Base-by-base conservation (phyloP, 495 filamentous ascomycete species). In the Tirmania nivea region DNA sequence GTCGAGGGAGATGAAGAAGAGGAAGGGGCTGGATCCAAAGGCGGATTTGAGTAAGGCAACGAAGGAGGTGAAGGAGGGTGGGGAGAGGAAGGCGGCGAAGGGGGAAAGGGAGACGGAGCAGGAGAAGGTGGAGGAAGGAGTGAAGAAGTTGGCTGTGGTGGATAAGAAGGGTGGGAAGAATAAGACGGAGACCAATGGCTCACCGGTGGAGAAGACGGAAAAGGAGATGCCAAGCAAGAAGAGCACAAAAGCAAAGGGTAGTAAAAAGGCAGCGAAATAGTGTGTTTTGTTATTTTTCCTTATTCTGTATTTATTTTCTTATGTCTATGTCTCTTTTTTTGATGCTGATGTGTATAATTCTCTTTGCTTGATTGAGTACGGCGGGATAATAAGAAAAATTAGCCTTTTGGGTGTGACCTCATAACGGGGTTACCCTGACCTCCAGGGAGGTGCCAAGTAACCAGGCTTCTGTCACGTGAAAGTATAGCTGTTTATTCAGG, bases 1-100 rank as follows among this genome's bases (percentile, higher is more conserved):
- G 10, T 72, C 70, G 17, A 73, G 69, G 34, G 52, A 68, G 54
- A 51, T 57, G 51, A 71, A 71, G 59, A 70, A 71, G 53, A 66
- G 63, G 21, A 71, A 69, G 60, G 62, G 55, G 51, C 25, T n/a
- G 49, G 59, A 60, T 50, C 48, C 48, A 25, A 25, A 20, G 5
- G 21, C n/a, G 5, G 67, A 63, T 57, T 55, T 60, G n/a, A 56
- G 56, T 0, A 63, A 59, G 35, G 48, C 52, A 16, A 61, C 65
- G 35, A 45, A 53, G 9, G 57, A 57, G 37, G 56, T 63, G 56
- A 57, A 60, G 52, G 21, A 36, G 14, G 42, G 20, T 5, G 54
- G 51, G 34, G 51, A 34, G 35, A 54, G 53, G 31, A 37, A 52
- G 21, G 25, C 39, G 37, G 59, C 59, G 52, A 51, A 34, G 7